Evolutionary conservation across 768 basidiomycete species (phyloP).

Genomic region (Mycena amicta): DNA sequence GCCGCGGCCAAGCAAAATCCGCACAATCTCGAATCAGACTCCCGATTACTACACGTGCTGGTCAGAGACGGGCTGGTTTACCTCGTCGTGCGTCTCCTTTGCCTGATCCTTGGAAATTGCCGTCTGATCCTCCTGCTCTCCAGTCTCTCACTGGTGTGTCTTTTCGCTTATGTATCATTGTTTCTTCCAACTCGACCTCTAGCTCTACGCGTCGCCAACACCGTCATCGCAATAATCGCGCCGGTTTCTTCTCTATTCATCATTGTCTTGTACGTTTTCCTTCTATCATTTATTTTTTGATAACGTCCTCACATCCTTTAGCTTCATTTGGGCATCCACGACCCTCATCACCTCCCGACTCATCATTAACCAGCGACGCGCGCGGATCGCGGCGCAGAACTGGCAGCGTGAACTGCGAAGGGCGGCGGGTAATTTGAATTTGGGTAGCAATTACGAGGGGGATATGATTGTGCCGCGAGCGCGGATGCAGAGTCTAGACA

Average conservation of each 20-base stretch:
- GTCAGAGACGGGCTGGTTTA: conserved; percentile 5
- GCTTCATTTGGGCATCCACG: conserved; percentile 3
- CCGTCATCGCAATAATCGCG: conserved; percentile 4
- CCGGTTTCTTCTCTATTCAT: conserved; percentile 9
- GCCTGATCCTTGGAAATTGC: too few species aligned
- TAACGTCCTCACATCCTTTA: background rate
- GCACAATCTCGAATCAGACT: background rate
- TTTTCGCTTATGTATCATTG: too few species aligned
- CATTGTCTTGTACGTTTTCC: conserved; percentile 10
- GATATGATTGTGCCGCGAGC: too few species aligned
- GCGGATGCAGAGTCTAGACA: too few species aligned
- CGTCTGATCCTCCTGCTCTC: too few species aligned
- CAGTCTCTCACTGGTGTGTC: too few species aligned
- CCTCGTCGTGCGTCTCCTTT: conserved; percentile 4
- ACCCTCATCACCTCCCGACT: conserved; percentile 7
- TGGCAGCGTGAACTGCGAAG: too few species aligned
- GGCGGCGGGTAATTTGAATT: too few species aligned
- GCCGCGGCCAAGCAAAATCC: conserved; percentile 32
- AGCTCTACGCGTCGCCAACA: conserved; percentile 8
- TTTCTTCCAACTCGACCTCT: too few species aligned
- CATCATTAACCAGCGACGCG: conserved; percentile 9
- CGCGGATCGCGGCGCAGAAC: too few species aligned
- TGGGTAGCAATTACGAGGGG: too few species aligned
- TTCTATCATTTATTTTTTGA: background rate
- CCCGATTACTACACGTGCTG: background rate